Evolutionary conservation across 75 land plant species (phyloP).

Genomic region (Selaginella tamariscina): DNA sequence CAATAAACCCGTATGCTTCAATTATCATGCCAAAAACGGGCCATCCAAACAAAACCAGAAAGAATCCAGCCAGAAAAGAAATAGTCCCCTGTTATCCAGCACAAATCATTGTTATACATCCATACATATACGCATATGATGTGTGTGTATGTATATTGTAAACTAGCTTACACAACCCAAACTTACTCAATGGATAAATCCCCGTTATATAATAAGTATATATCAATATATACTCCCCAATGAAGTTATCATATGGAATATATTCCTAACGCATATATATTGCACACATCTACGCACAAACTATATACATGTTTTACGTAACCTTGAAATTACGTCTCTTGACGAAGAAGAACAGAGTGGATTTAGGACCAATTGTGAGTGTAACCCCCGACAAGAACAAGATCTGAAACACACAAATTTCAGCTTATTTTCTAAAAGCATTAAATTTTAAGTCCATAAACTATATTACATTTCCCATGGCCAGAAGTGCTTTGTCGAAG

Average conservation of each 20-base stretch:
- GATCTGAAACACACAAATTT: conserved; percentile 38
- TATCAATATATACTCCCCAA: too few species aligned
- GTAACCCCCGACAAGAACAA: conserved; percentile 79
- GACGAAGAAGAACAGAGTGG: conserved; percentile 71
- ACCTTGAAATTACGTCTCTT: conserved; percentile 76
- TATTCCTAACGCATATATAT: too few species aligned
- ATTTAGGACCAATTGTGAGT: conserved; percentile 81
- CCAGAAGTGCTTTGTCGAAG: conserved; percentile 87
- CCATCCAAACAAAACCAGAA: conserved; percentile 82
- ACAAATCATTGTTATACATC: too few species aligned
- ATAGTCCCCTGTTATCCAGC: conserved; percentile 96
- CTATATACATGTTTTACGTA: conserved; percentile 1
- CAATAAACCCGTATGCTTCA: conserved; percentile 83
- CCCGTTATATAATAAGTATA: too few species aligned
- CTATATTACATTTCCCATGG: conserved; percentile 82
- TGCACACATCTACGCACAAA: neutral
- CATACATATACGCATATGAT: too few species aligned
- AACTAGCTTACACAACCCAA: too few species aligned
- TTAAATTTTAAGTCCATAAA: neutral
- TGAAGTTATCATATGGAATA: too few species aligned
- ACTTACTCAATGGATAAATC: too few species aligned
- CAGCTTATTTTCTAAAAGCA: neutral
- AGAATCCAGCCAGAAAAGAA: conserved; percentile 74
- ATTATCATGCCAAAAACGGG: conserved; percentile 90
- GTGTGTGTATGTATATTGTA: too few species aligned